Evolutionary conservation across 768 basidiomycete genomes (phyloP).

Genomic region (Suillus americanus): DNA sequence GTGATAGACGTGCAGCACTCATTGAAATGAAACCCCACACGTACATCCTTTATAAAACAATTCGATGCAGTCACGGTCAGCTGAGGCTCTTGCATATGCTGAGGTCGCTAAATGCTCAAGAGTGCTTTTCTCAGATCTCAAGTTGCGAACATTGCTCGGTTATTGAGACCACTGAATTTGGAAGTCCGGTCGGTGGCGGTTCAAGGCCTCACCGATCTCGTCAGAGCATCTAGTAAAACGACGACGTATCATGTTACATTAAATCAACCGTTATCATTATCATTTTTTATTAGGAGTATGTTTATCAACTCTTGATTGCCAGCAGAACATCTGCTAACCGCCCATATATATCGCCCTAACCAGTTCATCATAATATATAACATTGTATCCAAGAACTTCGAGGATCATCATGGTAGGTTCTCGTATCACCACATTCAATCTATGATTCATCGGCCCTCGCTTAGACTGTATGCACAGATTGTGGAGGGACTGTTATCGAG

Average conservation of each 20-base stretch:
- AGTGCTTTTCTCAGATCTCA: no score
- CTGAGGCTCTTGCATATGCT: no score
- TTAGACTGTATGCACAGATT: slow-evolving; percentile 70
- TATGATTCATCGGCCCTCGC: slow-evolving; percentile 1
- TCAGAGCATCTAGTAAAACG: no score
- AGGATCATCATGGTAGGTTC: slow-evolving; percentile 3
- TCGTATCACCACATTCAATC: background rate
- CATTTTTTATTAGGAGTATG: background rate
- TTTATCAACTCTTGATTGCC: background rate
- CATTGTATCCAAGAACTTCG: background rate
- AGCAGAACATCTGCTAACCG: background rate
- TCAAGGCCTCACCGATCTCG: background rate
- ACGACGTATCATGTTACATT: background rate
- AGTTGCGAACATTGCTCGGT: no score
- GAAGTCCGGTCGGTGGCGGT: background rate
- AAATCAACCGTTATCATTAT: slow-evolving; percentile 2
- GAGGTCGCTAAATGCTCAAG: no score
- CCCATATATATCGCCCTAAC: background rate
- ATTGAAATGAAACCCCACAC: no score
- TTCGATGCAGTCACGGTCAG: no score
- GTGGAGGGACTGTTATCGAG: slow-evolving; percentile 82
- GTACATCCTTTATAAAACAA: no score
- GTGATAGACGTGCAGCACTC: no score
- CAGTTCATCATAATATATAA: background rate
- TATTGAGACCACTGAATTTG: no score